Evolutionary conservation across 208 protist species (phyloP), one percentile per base, ranked within the genome.

Genomic region (Trypanosoma lewisi): DNA sequence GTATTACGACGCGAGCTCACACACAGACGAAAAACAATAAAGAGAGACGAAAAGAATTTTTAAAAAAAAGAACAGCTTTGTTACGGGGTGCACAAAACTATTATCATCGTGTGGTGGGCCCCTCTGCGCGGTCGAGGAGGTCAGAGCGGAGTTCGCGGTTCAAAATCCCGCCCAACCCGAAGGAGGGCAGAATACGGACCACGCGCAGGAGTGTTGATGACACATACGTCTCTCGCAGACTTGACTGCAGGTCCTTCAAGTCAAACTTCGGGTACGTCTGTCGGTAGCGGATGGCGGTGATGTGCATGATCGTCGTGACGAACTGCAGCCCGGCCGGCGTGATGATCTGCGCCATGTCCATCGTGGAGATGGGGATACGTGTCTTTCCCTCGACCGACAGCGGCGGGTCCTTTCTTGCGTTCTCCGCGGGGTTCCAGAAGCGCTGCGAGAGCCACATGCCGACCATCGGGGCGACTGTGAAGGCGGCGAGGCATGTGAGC

Each of bases 221-320:
- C 25, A 89, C 21, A 62, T 94, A 94, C n/a, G 87, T 94, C 33
- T 62, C 68, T 27, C 72, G 72, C 41, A 94, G 63, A 60, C 82
- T 89, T 21, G 75, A 53, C 30, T 28, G 63, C 5, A 91, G 58
- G 50, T 94, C 87, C 41, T 73, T 66, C 72, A 70, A 60, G 41
- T 63, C 72, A 31, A 90, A 94, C 36, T 89, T 79, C 27, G 87
- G 87, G 68, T 94, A 86, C 11, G 84, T 89, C 72, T 94, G 87
- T n/a, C 82, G 74, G 65, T 94, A 94, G 4, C 87, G 87, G 56
- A 94, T 94, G 19, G 87, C 88, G 11, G 78, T 77, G 52, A 94
- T 94, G 72, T 94, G 88, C 55, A 94, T 62, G 6, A 91, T 70
- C 34, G 88, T 94, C 44, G 88, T 94, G 16, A 91, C 36, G 21